A percentile compares a stretch with the other conserved stretches of the same genome.
Evolutionary conservation across 257 asterid genomes (phyloP).

Genomic region (Solanum acaule): DNA sequence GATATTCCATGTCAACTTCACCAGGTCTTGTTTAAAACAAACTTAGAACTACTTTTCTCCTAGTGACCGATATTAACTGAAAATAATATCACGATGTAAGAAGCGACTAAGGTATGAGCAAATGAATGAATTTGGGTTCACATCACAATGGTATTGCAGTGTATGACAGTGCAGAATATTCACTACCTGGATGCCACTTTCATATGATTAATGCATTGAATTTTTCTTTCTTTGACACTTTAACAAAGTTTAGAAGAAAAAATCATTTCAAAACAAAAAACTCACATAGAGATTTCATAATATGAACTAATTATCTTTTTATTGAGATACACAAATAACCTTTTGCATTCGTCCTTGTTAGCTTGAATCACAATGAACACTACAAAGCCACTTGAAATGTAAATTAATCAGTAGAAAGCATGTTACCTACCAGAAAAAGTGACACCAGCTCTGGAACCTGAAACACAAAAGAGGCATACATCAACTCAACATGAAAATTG

Average conservation of each 20-base stretch:
- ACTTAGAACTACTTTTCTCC: neutral
- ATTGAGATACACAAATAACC: neutral
- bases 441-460: slow-evolving; percentile 59
- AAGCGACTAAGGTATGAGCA: neutral
- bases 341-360: neutral
- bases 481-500: slow-evolving; percentile 47
- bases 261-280: neutral
- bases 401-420: neutral
- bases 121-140: neutral
- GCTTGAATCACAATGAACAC: neutral
- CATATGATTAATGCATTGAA: neutral
- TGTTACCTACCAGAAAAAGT: slow-evolving; percentile 42
- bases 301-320: neutral
- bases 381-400: neutral
- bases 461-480: slow-evolving; percentile 54
- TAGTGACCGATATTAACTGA: neutral
- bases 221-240: neutral
- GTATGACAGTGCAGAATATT: neutral
- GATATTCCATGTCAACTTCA: neutral
- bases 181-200: neutral
- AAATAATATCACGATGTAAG: neutral
- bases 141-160: neutral
- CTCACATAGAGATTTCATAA: neutral
- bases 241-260: neutral
- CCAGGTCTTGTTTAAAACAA: neutral